Conservation (phyloP, 1,284 basidiomycete species). For the Malassezia pachydermatis region DNA sequence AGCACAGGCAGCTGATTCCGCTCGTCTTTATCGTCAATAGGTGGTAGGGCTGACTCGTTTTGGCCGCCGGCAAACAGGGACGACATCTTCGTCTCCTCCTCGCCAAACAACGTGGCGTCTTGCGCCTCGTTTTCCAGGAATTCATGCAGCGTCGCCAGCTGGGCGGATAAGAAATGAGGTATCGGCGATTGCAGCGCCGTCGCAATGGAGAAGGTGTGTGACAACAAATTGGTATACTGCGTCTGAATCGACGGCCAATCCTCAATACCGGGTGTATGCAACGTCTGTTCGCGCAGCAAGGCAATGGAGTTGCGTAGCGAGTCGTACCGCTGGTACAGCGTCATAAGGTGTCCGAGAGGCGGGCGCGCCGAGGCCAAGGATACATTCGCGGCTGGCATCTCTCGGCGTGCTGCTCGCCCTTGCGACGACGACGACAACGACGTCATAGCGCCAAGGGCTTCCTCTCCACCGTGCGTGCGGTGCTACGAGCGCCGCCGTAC, state of each 20-base stretch:
- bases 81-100: constrained; percentile 10
- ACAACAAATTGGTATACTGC: constrained; percentile 31
- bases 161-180: constrained; percentile 32
- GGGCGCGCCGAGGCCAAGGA: constrained; percentile 18
- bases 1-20: constrained; percentile 24
- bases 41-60: constrained; percentile 15
- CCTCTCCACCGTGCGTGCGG: no score
- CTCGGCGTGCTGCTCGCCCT: no score
- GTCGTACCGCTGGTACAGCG: constrained; percentile 31
- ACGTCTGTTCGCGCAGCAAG: constrained; percentile 30
- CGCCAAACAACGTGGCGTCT: constrained; percentile 29
- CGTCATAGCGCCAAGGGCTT: no score
- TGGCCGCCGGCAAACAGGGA: constrained; percentile 15
- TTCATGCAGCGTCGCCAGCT: constrained; percentile 30
- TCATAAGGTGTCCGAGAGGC: constrained; percentile 27
- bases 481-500: no score
- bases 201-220: constrained; percentile 32
- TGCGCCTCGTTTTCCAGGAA: constrained; percentile 29
- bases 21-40: constrained; percentile 26
- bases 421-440: no score
- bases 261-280: constrained; percentile 30
- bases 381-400: no score
- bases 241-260: constrained; percentile 35
- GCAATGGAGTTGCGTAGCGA: constrained; percentile 34
- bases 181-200: constrained; percentile 27